Percentiles rank a stretch among this genome's conserved stretches.
These are phyloP conservation scores for Xylariales sp. DNA, from an alignment of 2,329 filamentous ascomycete species.

Conservation along the genomic window DNA sequence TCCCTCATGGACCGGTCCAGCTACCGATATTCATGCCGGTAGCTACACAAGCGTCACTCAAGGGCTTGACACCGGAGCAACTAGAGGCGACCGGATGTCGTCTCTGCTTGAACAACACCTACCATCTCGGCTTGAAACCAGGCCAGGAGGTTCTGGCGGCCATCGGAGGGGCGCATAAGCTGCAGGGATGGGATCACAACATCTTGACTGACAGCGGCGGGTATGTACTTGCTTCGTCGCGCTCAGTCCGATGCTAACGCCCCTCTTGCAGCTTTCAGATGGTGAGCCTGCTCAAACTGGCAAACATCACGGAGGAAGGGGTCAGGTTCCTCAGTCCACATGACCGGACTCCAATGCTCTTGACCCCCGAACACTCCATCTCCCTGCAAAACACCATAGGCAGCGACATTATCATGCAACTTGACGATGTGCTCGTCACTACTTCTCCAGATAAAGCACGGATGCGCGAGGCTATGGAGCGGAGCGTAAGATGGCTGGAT, in stretches of 20 bases:
- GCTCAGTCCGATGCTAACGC: slow-evolving; percentile 10
- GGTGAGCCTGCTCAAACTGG: slow-evolving; percentile 91
- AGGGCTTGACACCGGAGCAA: slow-evolving; percentile 89
- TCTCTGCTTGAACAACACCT: slow-evolving; percentile 95
- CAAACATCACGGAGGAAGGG: slow-evolving; percentile 90
- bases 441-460: slow-evolving; percentile 84
- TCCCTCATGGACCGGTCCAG: slow-evolving; percentile 87
- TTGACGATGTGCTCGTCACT: slow-evolving; percentile 95
- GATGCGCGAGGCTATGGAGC: slow-evolving; percentile 92
- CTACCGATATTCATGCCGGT: slow-evolving; percentile 98
- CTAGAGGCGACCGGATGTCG: slow-evolving; percentile 84
- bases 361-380: slow-evolving; percentile 97
- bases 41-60: slow-evolving; percentile 91
- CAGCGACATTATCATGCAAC: slow-evolving; percentile 98
- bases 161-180: slow-evolving; percentile 85
- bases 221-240: slow-evolving; percentile 36
- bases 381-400: slow-evolving; percentile 94
- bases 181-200: slow-evolving; percentile 95
- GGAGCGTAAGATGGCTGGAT: slow-evolving; percentile 93
- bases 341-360: slow-evolving; percentile 90
- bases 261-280: slow-evolving; percentile 75
- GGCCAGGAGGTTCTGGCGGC: slow-evolving; percentile 84
- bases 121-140: slow-evolving; percentile 91
- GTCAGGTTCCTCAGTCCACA: slow-evolving; percentile 95
- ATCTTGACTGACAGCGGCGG: slow-evolving; percentile 79